Conservation (phyloP, 306 rosid genomes). For the Neltuma alba region DNA sequence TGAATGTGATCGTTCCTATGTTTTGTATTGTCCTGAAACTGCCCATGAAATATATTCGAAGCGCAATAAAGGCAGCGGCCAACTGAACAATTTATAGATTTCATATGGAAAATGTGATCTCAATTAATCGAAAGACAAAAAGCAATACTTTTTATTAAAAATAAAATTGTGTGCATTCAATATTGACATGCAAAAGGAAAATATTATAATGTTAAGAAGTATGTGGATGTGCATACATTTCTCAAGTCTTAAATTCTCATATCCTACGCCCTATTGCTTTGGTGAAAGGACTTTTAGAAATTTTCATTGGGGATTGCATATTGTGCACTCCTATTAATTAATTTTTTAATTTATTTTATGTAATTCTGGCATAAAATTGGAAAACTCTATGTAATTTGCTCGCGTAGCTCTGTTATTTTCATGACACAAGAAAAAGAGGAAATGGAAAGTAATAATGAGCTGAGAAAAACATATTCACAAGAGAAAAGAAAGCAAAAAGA, state of each 20-base stretch:
- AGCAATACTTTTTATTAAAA: neutral
- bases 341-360: neutral
- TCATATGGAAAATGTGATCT: neutral
- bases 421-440: neutral
- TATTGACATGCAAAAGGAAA: constrained; percentile 4
- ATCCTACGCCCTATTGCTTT: too few species aligned
- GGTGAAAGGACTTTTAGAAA: too few species aligned
- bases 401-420: too few species aligned
- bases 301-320: too few species aligned
- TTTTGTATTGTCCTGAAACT: too few species aligned
- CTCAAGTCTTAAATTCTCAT: neutral
- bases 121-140: neutral
- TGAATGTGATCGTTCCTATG: too few species aligned
- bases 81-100: constrained; percentile 9
- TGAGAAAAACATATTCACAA: neutral
- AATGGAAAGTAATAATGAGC: neutral
- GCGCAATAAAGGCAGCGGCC: neutral
- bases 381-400: too few species aligned
- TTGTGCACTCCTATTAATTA: neutral
- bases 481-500: neutral
- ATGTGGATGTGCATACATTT: neutral
- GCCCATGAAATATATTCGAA: too few species aligned
- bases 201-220: neutral
- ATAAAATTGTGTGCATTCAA: constrained; percentile 7
- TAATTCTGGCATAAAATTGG: too few species aligned